A percentile compares a stretch with the other conserved stretches of the same genome.
Conservation (phyloP, 2,329 filamentous ascomycete genomes). For the Mycogone perniciosa region DNA sequence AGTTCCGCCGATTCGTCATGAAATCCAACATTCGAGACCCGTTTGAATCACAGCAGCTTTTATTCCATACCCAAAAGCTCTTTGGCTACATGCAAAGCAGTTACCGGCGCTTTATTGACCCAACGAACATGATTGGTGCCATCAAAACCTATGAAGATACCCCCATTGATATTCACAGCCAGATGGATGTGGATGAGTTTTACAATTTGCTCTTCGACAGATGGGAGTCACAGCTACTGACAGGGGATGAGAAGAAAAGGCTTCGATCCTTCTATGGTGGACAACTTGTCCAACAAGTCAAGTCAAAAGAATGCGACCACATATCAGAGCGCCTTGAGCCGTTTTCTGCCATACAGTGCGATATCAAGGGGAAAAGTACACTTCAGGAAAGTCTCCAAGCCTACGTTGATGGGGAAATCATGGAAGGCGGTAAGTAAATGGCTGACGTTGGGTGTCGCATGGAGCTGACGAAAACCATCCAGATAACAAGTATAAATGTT, state of each 20-base stretch:
- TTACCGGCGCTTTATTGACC: conserved; percentile 66
- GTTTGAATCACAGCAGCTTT: conserved; percentile 55
- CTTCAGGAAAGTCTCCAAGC: conserved; percentile 84
- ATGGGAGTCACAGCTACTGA: conserved; percentile 75
- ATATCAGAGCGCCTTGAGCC: conserved; percentile 86
- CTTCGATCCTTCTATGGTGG: conserved; percentile 87
- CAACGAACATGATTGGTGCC: conserved; percentile 62
- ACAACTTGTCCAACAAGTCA: conserved; percentile 87
- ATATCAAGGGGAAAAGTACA: conserved; percentile 84
- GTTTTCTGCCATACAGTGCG: conserved; percentile 91
- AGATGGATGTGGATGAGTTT: conserved; percentile 99
- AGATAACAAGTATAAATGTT: conserved; percentile 98
- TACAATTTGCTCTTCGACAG: conserved; percentile 90
- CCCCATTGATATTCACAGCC: conserved; percentile 76
- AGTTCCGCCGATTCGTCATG: conserved; percentile 81
- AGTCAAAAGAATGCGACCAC: conserved; percentile 89
- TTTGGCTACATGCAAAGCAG: conserved; percentile 85
- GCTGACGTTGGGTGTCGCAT: not conserved
- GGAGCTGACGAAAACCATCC: not conserved
- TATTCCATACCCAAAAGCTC: conserved; percentile 71
- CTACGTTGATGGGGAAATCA: conserved; percentile 93
- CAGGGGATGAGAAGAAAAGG: conserved; percentile 58
- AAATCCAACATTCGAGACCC: conserved; percentile 50
- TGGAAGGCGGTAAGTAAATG: conserved; percentile 67
- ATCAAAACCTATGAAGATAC: conserved; percentile 80